Evolutionary conservation across 345 rosid genomes (phyloP), one percentile per base, ranked within the genome.

Genomic region (Melastoma malabathricum): DNA sequence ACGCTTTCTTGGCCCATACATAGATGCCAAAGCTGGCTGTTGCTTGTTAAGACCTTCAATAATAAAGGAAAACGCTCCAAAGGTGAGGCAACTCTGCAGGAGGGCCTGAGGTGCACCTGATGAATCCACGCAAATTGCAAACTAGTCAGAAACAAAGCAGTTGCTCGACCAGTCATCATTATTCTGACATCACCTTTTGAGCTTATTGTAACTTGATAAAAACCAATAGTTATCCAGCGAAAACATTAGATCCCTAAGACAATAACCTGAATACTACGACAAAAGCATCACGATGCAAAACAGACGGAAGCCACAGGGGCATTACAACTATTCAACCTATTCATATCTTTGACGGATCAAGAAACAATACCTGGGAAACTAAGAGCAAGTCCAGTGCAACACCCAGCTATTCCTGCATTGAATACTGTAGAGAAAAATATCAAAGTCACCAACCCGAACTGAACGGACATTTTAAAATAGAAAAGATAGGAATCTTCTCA

Each of bases 331-430:
- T 44, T 12, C 15, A 20, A 2, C 6, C 4, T 19, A 55, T 12
- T 43, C 54, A 18, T 47, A 17, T 23, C 38, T 16, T 14, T 5
- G 47, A 38, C 15, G 41, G 6, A 15, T 9, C 10, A 17, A 48
- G 22, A 16, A 29, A 14, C 15, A 5, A 23, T 75, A 88, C 94
- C 94, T 3, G 94, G 97, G 63, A 74, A 79, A 72, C 97, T 84
- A 61, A 84, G 69, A 65, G 88, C 94, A 51, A 82, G 76, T 38
- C 94, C 90, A 59, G 97, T 82, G 66, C 90, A 88, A 61, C 94
- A 88, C 52, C 97, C 94, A 55, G 93, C 98, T 48, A 92, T 73
- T 60, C 93, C 95, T 25, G 89, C 82, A 84, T 84, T 92, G 54
- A 82, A 60, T 52, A 74, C 98, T 92, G 74, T 75, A 71, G 43